A percentile compares a stretch with the other conserved stretches of the same genome.
These are phyloP conservation scores for Rhizophlyctis rosea DNA, from an alignment of 192 early-diverging fungal genomes.

Conservation along the genomic window DNA sequence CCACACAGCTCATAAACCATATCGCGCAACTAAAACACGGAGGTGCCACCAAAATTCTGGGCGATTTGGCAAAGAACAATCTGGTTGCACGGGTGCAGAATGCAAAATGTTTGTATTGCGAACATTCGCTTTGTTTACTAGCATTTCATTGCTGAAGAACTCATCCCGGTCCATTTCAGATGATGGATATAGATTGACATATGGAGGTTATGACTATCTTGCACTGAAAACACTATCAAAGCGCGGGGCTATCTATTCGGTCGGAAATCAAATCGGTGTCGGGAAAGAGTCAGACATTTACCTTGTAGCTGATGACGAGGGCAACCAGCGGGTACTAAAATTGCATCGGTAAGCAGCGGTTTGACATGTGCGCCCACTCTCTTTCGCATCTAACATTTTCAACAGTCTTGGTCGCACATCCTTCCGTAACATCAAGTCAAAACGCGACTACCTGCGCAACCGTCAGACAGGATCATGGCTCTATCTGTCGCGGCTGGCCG, in stretches of 20 bases:
- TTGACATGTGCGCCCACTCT: background rate
- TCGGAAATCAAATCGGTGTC: conserved; percentile 99
- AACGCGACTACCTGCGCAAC: conserved; percentile 95
- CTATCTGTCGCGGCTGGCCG: conserved; percentile 97
- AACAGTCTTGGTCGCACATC: conserved; percentile 88
- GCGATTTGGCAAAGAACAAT: conserved; percentile 85
- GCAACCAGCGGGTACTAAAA: conserved; percentile 89
- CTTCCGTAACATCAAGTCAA: conserved; percentile 95
- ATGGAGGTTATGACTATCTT: conserved; percentile 99
- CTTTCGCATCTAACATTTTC: background rate
- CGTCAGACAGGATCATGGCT: conserved; percentile 97
- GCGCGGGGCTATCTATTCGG: conserved; percentile 83
- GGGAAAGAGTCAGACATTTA: conserved; percentile 99
- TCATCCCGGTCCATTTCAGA: too few species aligned
- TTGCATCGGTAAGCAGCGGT: conserved; percentile 66
- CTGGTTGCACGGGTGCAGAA: conserved; percentile 84
- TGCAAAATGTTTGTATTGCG: conserved; percentile 59
- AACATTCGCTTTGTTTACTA: too few species aligned
- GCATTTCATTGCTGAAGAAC: too few species aligned
- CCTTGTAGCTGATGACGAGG: conserved; percentile 91
- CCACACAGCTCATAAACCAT: conserved; percentile 84
- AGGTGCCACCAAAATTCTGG: conserved; percentile 79
- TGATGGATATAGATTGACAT: conserved; percentile 94
- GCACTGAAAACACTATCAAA: conserved; percentile 90
- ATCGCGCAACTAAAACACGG: conserved; percentile 89